phyloP scores from a whole-genome alignment of 1,284 basidiomycete species.

The Apiotrichum domesticum region DNA sequence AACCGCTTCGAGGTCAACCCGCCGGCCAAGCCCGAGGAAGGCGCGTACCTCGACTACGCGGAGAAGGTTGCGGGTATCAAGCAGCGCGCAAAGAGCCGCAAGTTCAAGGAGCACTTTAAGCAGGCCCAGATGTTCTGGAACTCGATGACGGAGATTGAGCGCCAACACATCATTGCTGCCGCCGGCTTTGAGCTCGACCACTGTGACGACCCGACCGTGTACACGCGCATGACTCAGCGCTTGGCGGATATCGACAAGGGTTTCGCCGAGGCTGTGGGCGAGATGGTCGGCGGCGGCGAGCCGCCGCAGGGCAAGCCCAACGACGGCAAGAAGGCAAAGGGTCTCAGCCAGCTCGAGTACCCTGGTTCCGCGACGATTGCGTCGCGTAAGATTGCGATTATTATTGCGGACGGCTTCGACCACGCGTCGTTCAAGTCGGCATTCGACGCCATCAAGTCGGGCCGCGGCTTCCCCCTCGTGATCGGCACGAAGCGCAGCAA shows the following conservation, averaged over 20 bases:
- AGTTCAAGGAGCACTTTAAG: slow-evolving; percentile 55
- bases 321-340: slow-evolving; percentile 54
- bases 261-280: slow-evolving; percentile 57
- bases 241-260: slow-evolving; percentile 62
- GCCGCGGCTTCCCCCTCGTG: not conserved
- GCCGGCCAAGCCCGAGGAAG: slow-evolving; percentile 44
- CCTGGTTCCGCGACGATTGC: slow-evolving; percentile 22
- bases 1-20: slow-evolving; percentile 58
- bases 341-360: slow-evolving; percentile 57
- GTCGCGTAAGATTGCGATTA: not conserved
- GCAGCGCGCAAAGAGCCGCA: slow-evolving; percentile 60
- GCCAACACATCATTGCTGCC: slow-evolving; percentile 59
- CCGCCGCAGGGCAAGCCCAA: slow-evolving; percentile 55
- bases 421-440: not conserved
- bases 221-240: slow-evolving; percentile 58
- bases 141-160: slow-evolving; percentile 62
- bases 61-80: slow-evolving; percentile 57
- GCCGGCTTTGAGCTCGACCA: slow-evolving; percentile 72
- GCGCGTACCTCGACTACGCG: slow-evolving; percentile 53
- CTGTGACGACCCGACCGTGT: slow-evolving; percentile 66
- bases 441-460: not conserved
- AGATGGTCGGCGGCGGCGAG: slow-evolving; percentile 50
- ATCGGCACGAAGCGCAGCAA: not conserved
- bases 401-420: slow-evolving; percentile 1
- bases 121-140: slow-evolving; percentile 63